These are phyloP conservation scores for Oryza glaberrima DNA, from an alignment of 176 grass and related monocot species.

Conservation along the genomic window DNA sequence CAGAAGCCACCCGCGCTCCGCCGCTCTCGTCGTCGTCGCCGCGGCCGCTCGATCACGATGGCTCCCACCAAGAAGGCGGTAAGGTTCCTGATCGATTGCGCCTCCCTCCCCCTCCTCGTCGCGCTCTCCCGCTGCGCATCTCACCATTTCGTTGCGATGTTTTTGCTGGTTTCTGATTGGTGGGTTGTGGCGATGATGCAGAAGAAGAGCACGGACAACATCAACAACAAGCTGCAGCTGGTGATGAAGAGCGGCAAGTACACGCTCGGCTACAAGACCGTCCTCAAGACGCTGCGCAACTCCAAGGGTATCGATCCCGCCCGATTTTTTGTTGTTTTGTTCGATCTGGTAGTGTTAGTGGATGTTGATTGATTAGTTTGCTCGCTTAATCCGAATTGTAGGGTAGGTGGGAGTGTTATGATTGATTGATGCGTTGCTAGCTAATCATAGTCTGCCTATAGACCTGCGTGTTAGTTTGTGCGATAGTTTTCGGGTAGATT, in stretches of 20 bases:
- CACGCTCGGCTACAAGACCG: conserved; percentile 94
- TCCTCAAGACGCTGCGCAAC: conserved; percentile 89
- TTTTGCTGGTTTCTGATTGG: not conserved
- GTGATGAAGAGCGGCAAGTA: conserved; percentile 99
- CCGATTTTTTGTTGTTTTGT: not conserved
- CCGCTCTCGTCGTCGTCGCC: not conserved
- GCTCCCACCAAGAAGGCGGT: conserved; percentile 95
- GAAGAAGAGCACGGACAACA: conserved; percentile 96
- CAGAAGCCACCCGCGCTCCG: conserved; percentile 20
- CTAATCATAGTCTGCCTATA: not conserved
- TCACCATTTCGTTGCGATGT: conserved; percentile 7
- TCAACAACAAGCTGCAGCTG: conserved; percentile 94
- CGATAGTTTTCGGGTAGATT: not conserved
- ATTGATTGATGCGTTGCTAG: not conserved
- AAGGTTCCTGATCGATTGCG: conserved; percentile 6
- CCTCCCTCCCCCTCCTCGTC: not conserved
- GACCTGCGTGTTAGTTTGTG: not conserved
- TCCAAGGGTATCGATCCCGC: conserved; percentile 68
- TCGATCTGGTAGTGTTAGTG: not conserved
- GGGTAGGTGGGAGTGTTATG: not conserved
- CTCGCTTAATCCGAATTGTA: not conserved
- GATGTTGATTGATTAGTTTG: not conserved
- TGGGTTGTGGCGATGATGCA: conserved; percentile 35
- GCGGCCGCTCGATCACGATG: conserved; percentile 54
- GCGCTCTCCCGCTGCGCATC: not conserved